Base-by-base conservation (phyloP, 352 stramenopile species). In the Elongisporangium prolatum region DNA sequence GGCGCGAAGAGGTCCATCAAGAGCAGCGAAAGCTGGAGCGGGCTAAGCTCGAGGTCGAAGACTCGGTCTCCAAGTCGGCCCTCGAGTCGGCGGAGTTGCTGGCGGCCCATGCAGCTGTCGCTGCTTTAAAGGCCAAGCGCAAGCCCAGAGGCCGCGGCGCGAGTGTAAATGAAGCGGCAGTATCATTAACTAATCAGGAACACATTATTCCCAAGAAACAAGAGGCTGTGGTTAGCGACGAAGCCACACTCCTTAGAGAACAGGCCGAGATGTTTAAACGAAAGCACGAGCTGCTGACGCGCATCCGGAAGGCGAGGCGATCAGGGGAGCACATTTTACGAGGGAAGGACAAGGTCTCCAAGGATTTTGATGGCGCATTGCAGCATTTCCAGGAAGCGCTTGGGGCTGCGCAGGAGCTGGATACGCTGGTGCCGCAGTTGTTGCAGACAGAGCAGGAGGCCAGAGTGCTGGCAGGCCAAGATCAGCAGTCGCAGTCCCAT, bases 81-180 rank as follows among this genome's bases (percentile, higher is more conserved):
- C 71, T 83, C 65, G 75, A 86, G 34, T 80, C 72, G 16, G 79
- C 79, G 4, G 75, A 89, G 49, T 62, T 87, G 40, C 63, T 89
- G 18, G 75, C 82, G 2, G 82, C 82, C 1, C 79, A 86, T 49
- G 82, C 79, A 6, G 77, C 77, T 0, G 82, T 91, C 20, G 82
- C 82, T 0, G 79, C 82, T 40, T 59, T 91, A 4, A 87, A 88
- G 65, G 73, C 77, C 18, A 87, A 84, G 53, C 67, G 57, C 0
- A 63, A 52, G 14, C 53, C 11, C 6, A 50, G 52, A 22, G 17
- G 34, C 10, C 51, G 18, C 16, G 56, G 50, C 9, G 57, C 18
- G 24, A 40, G 18, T 14, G 37, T 37, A 4, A 56, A 40, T 13
- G 52, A 1, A 40, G 28, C 14, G 8, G 2, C 28, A 40, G 8